Evolutionary conservation across 768 basidiomycete genomes (phyloP), one percentile per base, ranked within the genome.

Genomic region (Podaxis sp.): DNA sequence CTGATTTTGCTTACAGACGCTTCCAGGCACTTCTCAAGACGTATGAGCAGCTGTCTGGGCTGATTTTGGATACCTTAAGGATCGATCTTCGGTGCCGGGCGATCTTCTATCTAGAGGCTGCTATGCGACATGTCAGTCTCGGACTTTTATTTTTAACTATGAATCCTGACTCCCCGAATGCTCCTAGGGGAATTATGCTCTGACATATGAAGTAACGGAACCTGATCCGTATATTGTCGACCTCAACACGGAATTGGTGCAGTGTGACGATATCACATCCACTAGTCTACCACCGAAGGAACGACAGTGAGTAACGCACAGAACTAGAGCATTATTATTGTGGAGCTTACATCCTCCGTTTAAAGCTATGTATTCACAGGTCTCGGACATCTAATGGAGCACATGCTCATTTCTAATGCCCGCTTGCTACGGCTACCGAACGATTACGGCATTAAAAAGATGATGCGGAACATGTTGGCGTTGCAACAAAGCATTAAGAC

Each of bases 1-100:
- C 33, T 25, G 43, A 49, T 49, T 52, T n/a, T 41, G 7, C 24
- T 19, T 64, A 3, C 66, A 96, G 96, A 64, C 94, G 94, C 33
- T 97, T 94, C 75, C 90, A 96, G 71, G 92, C 94, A 0, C 79
- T 98, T 50, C 78, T 96, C 46, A 88, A 90, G 75, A 96, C 95
- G 2, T 98, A 94, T 68, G 88, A 91, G 41, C 94, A 96, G 67
- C 81, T 98, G 6, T 89, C 92, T 8, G 88, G 91, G 68, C 83
- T 96, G 61, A 88, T 97, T 54, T 77, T 98, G 46, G 89, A 91
- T 71, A 94, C 91, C 4, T 85, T 98, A 33, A 85, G 95, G 38
- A 85, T 93, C 57, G 96, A 98, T 70, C 76, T 97, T 56, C 85
- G 96, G 4, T 94, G 94, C 70, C 85, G 94, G 51, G 84, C 85